phyloP scores from a whole-genome alignment of 805 yeast genomes.

The Myxozyma mucilagina region DNA sequence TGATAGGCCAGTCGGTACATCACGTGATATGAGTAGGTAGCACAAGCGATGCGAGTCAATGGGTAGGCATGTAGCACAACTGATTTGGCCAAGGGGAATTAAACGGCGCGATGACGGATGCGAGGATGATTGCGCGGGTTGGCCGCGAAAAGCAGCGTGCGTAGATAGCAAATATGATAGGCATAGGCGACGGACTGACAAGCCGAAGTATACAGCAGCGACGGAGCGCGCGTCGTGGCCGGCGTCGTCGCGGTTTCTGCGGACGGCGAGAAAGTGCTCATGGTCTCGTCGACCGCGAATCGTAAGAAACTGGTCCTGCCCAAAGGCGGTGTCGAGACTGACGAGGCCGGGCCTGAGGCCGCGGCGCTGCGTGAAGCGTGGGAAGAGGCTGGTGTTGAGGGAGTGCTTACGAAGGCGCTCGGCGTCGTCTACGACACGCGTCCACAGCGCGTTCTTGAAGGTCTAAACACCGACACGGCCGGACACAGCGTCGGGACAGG shows the following conservation, averaged over 20 bases:
- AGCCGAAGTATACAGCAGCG: conserved; percentile 47
- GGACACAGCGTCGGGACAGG: background rate
- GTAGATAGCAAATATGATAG: background rate
- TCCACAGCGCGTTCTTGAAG: conserved; percentile 50
- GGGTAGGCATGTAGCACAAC: background rate
- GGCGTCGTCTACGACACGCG: conserved; percentile 68
- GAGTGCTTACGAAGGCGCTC: conserved; percentile 55
- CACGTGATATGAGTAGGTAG: background rate
- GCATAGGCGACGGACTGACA: background rate
- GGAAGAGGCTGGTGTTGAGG: conserved; percentile 95
- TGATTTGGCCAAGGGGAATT: background rate
- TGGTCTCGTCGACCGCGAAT: conserved; percentile 74
- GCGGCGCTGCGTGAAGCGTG: conserved; percentile 88
- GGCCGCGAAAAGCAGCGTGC: conserved; percentile 43
- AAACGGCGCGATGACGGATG: background rate
- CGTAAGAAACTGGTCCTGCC: conserved; percentile 81
- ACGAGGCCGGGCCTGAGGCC: conserved; percentile 53
- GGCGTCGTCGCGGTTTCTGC: conserved; percentile 78
- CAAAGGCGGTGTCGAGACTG: conserved; percentile 91
- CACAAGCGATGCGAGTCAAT: background rate
- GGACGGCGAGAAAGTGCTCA: conserved; percentile 61
- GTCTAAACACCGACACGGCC: conserved; percentile 4
- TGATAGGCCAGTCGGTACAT: background rate
- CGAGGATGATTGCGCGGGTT: conserved; percentile 41
- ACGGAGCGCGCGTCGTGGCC: conserved; percentile 85